Conservation (phyloP, 106 monocot species). For the Hemerocallis citrina region DNA sequence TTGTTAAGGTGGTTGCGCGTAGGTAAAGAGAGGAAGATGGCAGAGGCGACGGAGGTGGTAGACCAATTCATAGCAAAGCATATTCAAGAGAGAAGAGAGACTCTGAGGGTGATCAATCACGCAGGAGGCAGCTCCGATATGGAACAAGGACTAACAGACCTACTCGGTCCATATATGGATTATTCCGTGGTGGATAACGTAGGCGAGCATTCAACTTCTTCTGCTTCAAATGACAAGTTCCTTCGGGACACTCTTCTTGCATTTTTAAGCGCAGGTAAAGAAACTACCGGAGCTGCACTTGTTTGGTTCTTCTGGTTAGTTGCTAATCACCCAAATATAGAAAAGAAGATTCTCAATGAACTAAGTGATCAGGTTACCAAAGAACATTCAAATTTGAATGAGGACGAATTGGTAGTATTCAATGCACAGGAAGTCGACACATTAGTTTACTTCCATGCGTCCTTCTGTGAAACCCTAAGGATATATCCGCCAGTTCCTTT, state of each 20-base stretch:
- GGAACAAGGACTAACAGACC: too few relatives aligned
- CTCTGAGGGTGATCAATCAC: too few relatives aligned
- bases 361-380: constrained; percentile 9
- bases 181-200: too few relatives aligned
- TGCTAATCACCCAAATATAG: constrained; percentile 33
- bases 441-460: constrained; percentile 44
- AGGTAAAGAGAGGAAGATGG: constrained; percentile 20
- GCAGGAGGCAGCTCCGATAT: too few relatives aligned
- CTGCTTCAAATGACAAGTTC: constrained; percentile 21
- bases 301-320: constrained; percentile 61
- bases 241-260: constrained; percentile 31
- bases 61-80: constrained; percentile 13
- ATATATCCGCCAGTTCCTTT: constrained; percentile 60
- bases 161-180: too few relatives aligned
- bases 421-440: too few relatives aligned
- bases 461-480: constrained; percentile 43
- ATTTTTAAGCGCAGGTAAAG: constrained; percentile 46
- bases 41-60: constrained; percentile 7
- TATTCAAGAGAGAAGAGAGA: constrained; percentile 1
- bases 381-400: background rate
- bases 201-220: too few relatives aligned
- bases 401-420: too few relatives aligned
- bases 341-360: constrained; percentile 46
- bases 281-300: constrained; percentile 24
- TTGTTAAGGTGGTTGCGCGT: constrained; percentile 7